These are phyloP conservation scores for Pistacia atlantica DNA, from an alignment of 345 rosid genomes.

Conservation along the genomic window DNA sequence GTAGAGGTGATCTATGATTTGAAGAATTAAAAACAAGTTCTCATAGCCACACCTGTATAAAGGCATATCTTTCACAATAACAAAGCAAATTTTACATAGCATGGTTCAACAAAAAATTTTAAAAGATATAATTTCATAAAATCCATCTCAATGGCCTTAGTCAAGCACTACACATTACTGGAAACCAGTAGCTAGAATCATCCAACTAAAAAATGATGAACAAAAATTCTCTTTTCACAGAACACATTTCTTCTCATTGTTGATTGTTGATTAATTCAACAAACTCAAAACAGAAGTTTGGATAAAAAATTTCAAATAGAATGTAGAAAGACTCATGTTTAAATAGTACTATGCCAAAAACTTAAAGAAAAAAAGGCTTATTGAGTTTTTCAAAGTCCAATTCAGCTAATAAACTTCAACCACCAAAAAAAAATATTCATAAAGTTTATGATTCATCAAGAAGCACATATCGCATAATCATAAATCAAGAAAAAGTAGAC, in stretches of 20 bases:
- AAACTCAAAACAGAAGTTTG: background rate
- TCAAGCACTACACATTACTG: background rate
- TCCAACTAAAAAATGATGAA: background rate
- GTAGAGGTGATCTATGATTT: background rate
- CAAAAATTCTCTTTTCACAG: background rate
- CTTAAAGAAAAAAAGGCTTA: background rate
- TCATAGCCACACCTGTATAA: background rate
- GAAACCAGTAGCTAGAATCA: background rate
- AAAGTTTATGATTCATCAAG: background rate
- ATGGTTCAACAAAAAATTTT: background rate
- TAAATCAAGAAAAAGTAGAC: background rate
- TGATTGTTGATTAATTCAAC: background rate
- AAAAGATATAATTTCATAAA: background rate
- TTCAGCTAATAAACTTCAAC: background rate
- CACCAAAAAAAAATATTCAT: background rate
- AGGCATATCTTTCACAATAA: background rate
- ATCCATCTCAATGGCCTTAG: background rate
- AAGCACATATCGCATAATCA: background rate
- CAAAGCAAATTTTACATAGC: background rate
- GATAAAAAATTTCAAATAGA: background rate
- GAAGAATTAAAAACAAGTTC: slow-evolving; percentile 3
- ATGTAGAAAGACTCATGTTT: background rate
- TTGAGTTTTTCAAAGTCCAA: background rate
- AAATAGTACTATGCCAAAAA: background rate
- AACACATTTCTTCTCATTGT: background rate